Percentiles rank a stretch among this genome's conserved stretches.
phyloP scores from a whole-genome alignment of 371 early-diverging fungal species.

The Haplosporangium sp. region DNA sequence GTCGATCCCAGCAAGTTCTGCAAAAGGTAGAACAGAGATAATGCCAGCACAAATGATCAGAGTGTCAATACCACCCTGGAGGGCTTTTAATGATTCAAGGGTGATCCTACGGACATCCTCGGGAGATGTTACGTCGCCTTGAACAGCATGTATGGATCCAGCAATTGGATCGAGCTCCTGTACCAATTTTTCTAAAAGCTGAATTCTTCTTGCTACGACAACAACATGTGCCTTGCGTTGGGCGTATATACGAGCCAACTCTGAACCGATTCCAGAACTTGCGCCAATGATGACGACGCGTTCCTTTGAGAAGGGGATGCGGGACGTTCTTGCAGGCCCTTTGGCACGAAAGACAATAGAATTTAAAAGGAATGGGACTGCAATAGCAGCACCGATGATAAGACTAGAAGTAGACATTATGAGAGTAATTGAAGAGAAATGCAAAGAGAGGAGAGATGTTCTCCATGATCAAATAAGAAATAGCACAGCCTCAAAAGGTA shows the following conservation, averaged over 20 bases:
- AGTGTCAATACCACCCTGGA: conserved; percentile 67
- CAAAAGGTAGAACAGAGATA: conserved; percentile 73
- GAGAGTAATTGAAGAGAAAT: background rate
- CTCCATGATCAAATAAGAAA: background rate
- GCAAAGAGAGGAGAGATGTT: background rate
- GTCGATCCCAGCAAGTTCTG: conserved; percentile 64
- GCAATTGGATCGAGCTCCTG: conserved; percentile 43
- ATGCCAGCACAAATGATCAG: conserved; percentile 78
- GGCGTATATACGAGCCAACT: conserved; percentile 79
- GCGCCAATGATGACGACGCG: conserved; percentile 84
- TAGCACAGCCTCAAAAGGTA: background rate
- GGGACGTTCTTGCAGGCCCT: conserved; percentile 20
- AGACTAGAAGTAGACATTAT: conserved; percentile 11
- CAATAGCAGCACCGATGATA: conserved; percentile 12
- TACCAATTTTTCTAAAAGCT: conserved; percentile 63
- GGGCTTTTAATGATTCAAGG: conserved; percentile 29
- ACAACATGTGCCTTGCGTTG: conserved; percentile 74
- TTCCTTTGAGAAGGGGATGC: conserved; percentile 55
- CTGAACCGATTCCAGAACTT: conserved; percentile 84
- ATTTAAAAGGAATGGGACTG: conserved; percentile 12
- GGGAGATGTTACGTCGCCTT: conserved; percentile 30
- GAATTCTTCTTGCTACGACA: conserved; percentile 74
- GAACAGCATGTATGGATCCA: conserved; percentile 34
- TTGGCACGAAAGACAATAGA: background rate
- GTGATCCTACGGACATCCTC: conserved; percentile 34